phyloP scores from a whole-genome alignment of 805 yeast genomes.

The Teunomyces gatunensis region DNA sequence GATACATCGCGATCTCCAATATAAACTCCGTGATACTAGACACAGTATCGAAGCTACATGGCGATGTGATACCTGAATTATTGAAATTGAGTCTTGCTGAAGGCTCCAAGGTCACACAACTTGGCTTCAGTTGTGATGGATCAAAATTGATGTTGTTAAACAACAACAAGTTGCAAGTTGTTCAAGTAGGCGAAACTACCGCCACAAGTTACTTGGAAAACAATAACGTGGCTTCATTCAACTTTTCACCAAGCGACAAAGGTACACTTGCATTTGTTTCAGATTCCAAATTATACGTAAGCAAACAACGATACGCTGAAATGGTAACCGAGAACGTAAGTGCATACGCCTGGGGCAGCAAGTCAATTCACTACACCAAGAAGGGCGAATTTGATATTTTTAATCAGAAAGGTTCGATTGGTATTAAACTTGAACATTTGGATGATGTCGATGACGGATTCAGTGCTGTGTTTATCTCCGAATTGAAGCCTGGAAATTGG shows the following conservation, averaged over 20 bases:
- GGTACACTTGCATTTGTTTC: background rate
- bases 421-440: background rate
- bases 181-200: background rate
- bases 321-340: background rate
- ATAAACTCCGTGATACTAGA: slow-evolving; percentile 34
- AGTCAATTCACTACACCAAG: background rate
- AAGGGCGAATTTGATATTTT: background rate
- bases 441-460: background rate
- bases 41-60: slow-evolving; percentile 22
- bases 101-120: slow-evolving; percentile 20
- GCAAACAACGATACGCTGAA: background rate
- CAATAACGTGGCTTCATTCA: background rate
- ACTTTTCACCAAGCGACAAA: background rate
- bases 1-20: slow-evolving; percentile 40
- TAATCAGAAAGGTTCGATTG: background rate
- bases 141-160: slow-evolving; percentile 25
- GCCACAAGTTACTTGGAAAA: background rate
- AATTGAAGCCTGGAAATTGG: slow-evolving; percentile 1
- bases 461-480: background rate
- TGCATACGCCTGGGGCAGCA: slow-evolving; percentile 1
- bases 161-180: slow-evolving; percentile 14
- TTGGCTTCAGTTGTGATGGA: slow-evolving; percentile 31
- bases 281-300: background rate
- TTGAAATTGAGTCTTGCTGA: slow-evolving; percentile 11
- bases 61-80: slow-evolving; percentile 24